Evolutionary conservation across 768 basidiomycete genomes (phyloP).

Genomic region (Pholiota microspora): DNA sequence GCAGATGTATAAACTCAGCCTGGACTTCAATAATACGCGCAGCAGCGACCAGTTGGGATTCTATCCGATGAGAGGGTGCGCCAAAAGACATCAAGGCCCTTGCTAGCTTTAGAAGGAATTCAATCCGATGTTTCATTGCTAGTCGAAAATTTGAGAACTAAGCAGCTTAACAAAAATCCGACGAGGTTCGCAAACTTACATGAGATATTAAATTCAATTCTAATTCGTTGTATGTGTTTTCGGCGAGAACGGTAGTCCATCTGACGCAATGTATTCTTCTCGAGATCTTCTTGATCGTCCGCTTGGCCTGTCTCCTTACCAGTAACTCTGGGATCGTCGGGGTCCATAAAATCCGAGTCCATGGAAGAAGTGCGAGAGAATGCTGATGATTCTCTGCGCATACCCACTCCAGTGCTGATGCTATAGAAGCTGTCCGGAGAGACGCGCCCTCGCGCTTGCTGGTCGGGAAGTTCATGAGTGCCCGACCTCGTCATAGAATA

Average conservation of each 20-base stretch:
- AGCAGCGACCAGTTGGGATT: slow-evolving; percentile 86
- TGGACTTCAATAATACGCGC: slow-evolving; percentile 88
- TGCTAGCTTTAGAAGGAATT: slow-evolving; percentile 84
- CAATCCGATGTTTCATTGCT: slow-evolving; percentile 81
- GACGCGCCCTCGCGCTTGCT: neutral
- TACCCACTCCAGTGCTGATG: neutral
- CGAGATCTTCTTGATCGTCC: slow-evolving; percentile 61
- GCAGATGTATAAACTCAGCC: slow-evolving; percentile 88
- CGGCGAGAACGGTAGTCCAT: slow-evolving; percentile 70
- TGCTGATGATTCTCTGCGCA: slow-evolving; percentile 42
- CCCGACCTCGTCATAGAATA: slow-evolving; percentile 38
- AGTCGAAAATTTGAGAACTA: neutral
- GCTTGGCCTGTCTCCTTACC: slow-evolving; percentile 48
- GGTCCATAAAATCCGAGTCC: slow-evolving; percentile 57
- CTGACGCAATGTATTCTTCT: slow-evolving; percentile 55
- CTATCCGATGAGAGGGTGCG: slow-evolving; percentile 91
- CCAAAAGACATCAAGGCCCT: slow-evolving; percentile 89
- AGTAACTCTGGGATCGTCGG: slow-evolving; percentile 71
- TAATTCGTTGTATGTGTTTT: slow-evolving; percentile 61
- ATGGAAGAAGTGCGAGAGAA: slow-evolving; percentile 35
- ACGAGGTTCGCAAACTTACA: slow-evolving; percentile 38
- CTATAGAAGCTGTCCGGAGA: neutral
- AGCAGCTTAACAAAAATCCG: slow-evolving; percentile 3
- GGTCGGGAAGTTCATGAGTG: slow-evolving; percentile 19
- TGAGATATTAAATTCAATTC: slow-evolving; percentile 74